phyloP scores from a whole-genome alignment of 306 rosid species.

The Alnus rubra region DNA sequence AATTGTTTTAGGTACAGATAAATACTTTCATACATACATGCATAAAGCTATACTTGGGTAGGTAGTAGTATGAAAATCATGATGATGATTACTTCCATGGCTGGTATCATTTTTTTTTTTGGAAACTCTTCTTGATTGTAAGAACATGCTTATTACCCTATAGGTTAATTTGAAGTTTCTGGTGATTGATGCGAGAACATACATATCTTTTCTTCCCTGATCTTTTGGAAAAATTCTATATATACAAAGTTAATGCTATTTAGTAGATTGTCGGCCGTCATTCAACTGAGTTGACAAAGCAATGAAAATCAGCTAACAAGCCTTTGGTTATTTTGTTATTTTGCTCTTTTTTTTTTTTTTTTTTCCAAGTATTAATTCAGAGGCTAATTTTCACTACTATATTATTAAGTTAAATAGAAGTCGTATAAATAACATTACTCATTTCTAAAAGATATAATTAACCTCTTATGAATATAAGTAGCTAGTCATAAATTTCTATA shows the following conservation, averaged over 20 bases:
- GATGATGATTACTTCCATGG: conserved; percentile 12
- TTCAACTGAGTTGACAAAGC: too few relatives aligned
- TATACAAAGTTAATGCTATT: too few relatives aligned
- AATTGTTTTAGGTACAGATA: conserved; percentile 25
- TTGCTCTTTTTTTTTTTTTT: too few relatives aligned
- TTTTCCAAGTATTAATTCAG: too few relatives aligned
- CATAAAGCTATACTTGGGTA: conserved; percentile 42
- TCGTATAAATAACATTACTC: too few relatives aligned
- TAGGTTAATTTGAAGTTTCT: conserved; percentile 29
- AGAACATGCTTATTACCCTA: conserved; percentile 19
- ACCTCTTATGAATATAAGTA: neutral
- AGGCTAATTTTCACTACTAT: too few relatives aligned
- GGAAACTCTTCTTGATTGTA: conserved; percentile 24
- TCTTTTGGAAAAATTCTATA: too few relatives aligned
- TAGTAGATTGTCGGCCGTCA: too few relatives aligned
- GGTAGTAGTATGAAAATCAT: conserved; percentile 19
- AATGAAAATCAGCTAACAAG: too few relatives aligned
- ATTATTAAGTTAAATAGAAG: too few relatives aligned
- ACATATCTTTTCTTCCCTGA: too few relatives aligned
- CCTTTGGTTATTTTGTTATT: too few relatives aligned
- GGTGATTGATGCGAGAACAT: neutral
- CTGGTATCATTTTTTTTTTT: conserved; percentile 13
- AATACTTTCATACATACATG: conserved; percentile 29
- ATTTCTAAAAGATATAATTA: neutral
- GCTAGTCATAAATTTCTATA: neutral